A percentile compares a stretch with the other conserved stretches of the same genome.
These are phyloP conservation scores for Xylaria flabelliformis DNA, from an alignment of 495 filamentous ascomycete species.

Conservation along the genomic window DNA sequence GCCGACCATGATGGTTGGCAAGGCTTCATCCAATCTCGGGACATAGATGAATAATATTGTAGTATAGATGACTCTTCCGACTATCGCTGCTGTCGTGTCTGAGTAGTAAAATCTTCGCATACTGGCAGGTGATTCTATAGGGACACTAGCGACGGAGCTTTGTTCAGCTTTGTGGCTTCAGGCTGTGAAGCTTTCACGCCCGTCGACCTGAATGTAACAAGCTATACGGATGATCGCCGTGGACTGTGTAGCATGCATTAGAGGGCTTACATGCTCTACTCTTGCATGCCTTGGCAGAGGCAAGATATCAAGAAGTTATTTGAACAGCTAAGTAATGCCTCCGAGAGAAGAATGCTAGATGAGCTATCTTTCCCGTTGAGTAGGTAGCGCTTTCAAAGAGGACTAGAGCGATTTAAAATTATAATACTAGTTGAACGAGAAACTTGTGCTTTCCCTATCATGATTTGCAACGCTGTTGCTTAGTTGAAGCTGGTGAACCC, in stretches of 20 bases:
- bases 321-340: neutral
- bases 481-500: neutral
- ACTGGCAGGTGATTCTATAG: neutral
- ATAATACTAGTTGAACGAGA: neutral
- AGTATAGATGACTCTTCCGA: neutral
- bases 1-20: neutral
- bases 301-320: neutral
- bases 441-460: neutral
- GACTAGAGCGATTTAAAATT: neutral
- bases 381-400: neutral
- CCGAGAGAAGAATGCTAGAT: neutral
- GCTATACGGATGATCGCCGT: neutral
- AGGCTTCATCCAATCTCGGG: neutral
- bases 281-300: neutral
- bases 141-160: neutral
- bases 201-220: neutral
- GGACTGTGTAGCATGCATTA: neutral
- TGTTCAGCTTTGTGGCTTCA: neutral
- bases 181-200: neutral
- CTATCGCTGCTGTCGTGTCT: neutral
- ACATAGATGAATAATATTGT: neutral
- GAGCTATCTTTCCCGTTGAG: neutral
- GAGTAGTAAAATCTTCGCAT: neutral
- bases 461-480: neutral
- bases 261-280: neutral